Evolutionary conservation across 1,139 yeast species (phyloP).

Genomic region (Geotrichum fermentans): DNA sequence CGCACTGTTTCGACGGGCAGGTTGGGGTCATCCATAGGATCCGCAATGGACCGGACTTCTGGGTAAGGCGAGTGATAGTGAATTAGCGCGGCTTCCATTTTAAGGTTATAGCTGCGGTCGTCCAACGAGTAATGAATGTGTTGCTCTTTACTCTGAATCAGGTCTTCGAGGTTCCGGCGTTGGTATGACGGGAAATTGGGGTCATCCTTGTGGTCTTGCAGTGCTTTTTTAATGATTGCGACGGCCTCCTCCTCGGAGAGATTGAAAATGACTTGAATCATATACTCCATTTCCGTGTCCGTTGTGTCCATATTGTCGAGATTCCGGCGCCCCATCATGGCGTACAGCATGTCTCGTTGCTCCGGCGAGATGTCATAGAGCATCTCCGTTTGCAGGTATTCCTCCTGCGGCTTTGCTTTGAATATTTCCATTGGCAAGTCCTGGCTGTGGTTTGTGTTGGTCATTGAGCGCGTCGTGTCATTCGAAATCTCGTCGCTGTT

Average conservation of each 20-base stretch:
- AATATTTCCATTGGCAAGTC: no score
- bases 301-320: slow-evolving; percentile 19
- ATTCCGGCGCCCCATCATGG: slow-evolving; percentile 19
- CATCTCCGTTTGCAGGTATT: slow-evolving; percentile 13
- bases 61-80: slow-evolving; percentile 55
- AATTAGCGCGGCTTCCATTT: slow-evolving; percentile 41
- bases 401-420: slow-evolving; percentile 14
- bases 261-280: slow-evolving; percentile 18
- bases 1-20: slow-evolving; percentile 53
- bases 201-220: slow-evolving; percentile 45
- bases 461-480: background rate
- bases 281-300: slow-evolving; percentile 20
- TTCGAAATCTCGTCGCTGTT: background rate
- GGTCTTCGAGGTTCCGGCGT: slow-evolving; percentile 30
- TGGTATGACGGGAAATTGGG: slow-evolving; percentile 45
- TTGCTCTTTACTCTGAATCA: slow-evolving; percentile 22
- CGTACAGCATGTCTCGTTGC: slow-evolving; percentile 19
- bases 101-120: slow-evolving; percentile 25
- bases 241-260: slow-evolving; percentile 19
- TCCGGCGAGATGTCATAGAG: slow-evolving; percentile 18
- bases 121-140: slow-evolving; percentile 4
- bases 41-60: slow-evolving; percentile 57
- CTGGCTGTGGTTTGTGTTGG: no score
- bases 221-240: slow-evolving; percentile 40
- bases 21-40: slow-evolving; percentile 48